Evolutionary conservation across 108 stramenopile species (phyloP).

Genomic region (Tribonema minus): DNA sequence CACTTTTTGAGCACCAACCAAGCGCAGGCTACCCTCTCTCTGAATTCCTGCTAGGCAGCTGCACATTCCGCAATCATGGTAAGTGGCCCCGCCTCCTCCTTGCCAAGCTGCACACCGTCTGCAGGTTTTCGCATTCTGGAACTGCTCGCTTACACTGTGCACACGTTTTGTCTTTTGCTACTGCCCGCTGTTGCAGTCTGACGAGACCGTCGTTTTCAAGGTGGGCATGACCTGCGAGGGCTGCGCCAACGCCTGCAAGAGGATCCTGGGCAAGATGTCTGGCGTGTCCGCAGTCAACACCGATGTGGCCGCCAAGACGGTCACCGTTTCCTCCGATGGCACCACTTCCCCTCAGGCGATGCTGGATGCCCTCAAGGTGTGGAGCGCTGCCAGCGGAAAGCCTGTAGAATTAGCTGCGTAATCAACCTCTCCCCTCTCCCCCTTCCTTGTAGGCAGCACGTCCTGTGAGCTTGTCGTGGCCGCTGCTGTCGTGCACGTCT

Average conservation of each 20-base stretch:
- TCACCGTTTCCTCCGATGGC: slow-evolving; percentile 13
- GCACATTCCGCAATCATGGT: too few relatives aligned
- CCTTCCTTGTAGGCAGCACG: too few relatives aligned
- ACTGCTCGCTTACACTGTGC: background rate
- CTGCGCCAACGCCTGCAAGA: slow-evolving; percentile 24
- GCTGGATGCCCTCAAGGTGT: slow-evolving; percentile 28
- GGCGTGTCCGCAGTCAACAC: slow-evolving; percentile 32
- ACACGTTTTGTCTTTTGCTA: background rate
- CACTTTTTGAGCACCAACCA: too few relatives aligned
- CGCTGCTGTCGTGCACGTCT: too few relatives aligned
- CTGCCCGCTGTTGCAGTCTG: background rate
- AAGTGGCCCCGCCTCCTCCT: too few relatives aligned
- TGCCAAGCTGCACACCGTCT: too few relatives aligned
- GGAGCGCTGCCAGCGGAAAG: slow-evolving; percentile 34
- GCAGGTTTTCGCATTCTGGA: too few relatives aligned
- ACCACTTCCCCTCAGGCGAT: slow-evolving; percentile 17
- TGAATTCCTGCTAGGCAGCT: too few relatives aligned
- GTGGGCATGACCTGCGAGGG: slow-evolving; percentile 43
- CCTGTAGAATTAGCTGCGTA: too few relatives aligned
- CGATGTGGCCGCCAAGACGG: slow-evolving; percentile 16
- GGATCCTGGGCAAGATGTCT: slow-evolving; percentile 20
- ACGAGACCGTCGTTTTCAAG: slow-evolving; percentile 19
- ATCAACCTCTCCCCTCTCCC: too few relatives aligned
- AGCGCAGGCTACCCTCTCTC: too few relatives aligned
- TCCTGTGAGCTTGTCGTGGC: too few relatives aligned